Base-by-base conservation (phyloP, 345 rosid species). In the Eutrema japonicum region DNA sequence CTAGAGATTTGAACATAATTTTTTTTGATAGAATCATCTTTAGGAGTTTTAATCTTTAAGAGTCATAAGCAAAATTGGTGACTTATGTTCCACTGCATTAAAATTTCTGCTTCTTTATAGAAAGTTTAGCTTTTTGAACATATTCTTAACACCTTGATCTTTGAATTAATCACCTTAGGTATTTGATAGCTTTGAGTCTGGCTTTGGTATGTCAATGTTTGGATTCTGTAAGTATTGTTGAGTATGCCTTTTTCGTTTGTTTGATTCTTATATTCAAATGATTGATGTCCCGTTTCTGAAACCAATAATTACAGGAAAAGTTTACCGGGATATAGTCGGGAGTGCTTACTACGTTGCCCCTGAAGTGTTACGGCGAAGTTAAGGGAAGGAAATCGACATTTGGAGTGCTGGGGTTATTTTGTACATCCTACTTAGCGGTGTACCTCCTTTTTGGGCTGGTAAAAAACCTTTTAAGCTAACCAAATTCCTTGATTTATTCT, bases 381-480 rank as follows among this genome's bases (percentile, higher is more conserved):
- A 94, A 26, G 97, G 98, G 45, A 91, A 89, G 84, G 98, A 94
- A 77, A 91, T 89, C 10, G 97, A 94, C 66, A 64, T 89, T 54
- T 94, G 98, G 98, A 91, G 97, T 81, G 98, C 95, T 18, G 96
- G 96, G 29, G 88, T 94, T 68, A 89, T 94, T 43, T 73, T 89
- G 52, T 94, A 94, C 70, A 87, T 94, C 78, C 92, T 94, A 50
- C 92, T 94, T 43, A 85, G 97, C 35, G 96, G 96, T 3, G 93
- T 88, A 41, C 97, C 98, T 78, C 98, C 98, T 43, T 94, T 94
- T 82, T 89, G 96, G 97, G 96, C 90, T 10, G 96, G 98, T 94
- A 89, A 83, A 61, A 3, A 3, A 7, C n/a, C 2, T 68, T 66
- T 55, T n/a, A 45, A 66, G 48, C 65, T 76, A 29, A 46, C 29